Percentiles rank a stretch among this genome's conserved stretches.
Conservation (phyloP, 768 basidiomycete species). For the Lentinula sp. region DNA sequence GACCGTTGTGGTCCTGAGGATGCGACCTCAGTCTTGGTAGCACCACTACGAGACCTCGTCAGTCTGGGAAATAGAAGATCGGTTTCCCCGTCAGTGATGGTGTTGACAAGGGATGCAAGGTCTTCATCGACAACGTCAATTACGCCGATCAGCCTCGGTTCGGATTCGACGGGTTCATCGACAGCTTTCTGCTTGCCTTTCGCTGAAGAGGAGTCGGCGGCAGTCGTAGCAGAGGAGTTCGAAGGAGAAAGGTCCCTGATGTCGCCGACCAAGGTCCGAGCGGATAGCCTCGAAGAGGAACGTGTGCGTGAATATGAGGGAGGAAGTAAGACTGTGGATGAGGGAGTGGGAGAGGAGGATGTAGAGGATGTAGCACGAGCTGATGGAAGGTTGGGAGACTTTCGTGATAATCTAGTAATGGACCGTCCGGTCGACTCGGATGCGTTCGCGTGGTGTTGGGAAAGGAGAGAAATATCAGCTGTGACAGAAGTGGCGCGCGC, state of each 20-base stretch:
- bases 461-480: background rate
- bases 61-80: background rate
- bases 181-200: background rate
- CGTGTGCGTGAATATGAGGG: background rate
- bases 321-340: background rate
- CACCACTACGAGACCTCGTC: background rate
- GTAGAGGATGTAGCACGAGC: background rate
- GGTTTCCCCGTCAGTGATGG: background rate
- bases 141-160: background rate
- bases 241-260: background rate
- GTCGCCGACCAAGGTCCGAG: background rate
- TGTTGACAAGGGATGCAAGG: background rate
- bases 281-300: constrained; percentile 3
- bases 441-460: background rate
- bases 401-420: background rate
- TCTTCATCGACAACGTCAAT: background rate
- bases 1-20: background rate
- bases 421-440: background rate
- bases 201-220: background rate
- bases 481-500: background rate
- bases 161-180: background rate
- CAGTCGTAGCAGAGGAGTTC: background rate
- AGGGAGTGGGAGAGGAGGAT: background rate
- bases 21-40: background rate
- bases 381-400: background rate